Base-by-base conservation (phyloP, 2,329 filamentous ascomycete species). In the Penicillium sp. region DNA sequence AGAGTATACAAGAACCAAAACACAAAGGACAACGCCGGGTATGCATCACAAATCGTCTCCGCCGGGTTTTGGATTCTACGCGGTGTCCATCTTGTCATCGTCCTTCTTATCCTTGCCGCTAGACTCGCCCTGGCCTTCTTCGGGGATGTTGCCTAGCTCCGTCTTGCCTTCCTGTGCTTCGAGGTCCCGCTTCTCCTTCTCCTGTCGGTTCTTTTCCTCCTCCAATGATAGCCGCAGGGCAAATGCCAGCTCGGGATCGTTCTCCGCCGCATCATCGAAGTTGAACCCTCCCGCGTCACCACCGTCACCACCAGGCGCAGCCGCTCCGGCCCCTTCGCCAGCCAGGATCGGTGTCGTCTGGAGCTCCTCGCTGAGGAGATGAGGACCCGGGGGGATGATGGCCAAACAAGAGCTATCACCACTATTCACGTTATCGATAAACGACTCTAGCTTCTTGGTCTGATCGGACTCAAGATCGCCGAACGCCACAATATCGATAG, bases 221-320 rank as follows among this genome's bases (percentile, higher is more conserved):
- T 98, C 92, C 77, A 94, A 87, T 66, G 86, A 94, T 87, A 98
- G 95, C 48, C 92, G 82, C 61, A 98, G 72, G 35, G 92, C 92
- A 52, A 98, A 78, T 14, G 92, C 92, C 58, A 98, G 72, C 65
- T 98, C 92, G 3, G 92, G 92, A 60, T 98, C 92, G 29, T 65
- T 61, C 57, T 89, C 76, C 37, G 82, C 84, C 10, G 90, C 89
- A 64, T 96, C 92, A 53, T 88, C 85, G 55, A 87, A 93, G 45
- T 83, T 79, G 51, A 75, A 75, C 22, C 71, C 76, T 40, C 71
- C 74, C 29, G 69, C 69, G 35, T 72, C 77, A 28, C 73, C 80
- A 35, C 73, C 72, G 15, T 69, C 73, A 30, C 67, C 71, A 6
- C 62, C 68, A 6, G 55, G 61, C 20, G 55, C 59, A 5, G 58